Conservation (phyloP, 1,284 basidiomycete genomes). For the Xerocomus subilludens region DNA sequence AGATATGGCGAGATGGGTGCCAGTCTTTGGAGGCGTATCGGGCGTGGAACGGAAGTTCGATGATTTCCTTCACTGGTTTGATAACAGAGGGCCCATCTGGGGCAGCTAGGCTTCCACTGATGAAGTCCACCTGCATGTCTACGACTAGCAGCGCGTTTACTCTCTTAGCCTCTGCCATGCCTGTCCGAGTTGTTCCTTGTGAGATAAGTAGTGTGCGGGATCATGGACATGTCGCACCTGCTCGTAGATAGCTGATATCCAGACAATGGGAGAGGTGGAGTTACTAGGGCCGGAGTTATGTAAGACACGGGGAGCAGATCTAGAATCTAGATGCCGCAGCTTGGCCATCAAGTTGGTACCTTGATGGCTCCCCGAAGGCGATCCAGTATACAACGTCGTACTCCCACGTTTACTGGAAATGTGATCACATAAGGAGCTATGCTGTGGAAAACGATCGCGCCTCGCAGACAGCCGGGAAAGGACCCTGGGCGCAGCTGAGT, state of each 20-base stretch:
- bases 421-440: no score
- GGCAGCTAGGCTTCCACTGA: slow-evolving; percentile 62
- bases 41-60: slow-evolving; percentile 57
- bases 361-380: no score
- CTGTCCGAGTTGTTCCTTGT: slow-evolving; percentile 20
- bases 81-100: slow-evolving; percentile 59
- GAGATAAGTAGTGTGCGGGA: not conserved
- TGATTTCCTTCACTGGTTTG: slow-evolving; percentile 56
- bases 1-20: slow-evolving; percentile 63
- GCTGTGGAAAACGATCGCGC: no score
- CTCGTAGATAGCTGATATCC: not conserved
- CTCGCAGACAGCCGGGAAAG: no score
- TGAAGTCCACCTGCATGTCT: slow-evolving; percentile 51
- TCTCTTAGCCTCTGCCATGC: slow-evolving; percentile 34
- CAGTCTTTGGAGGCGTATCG: slow-evolving; percentile 63
- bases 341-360: no score
- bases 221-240: slow-evolving; percentile 14
- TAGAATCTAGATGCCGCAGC: no score
- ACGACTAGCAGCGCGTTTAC: slow-evolving; percentile 48
- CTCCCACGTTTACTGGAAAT: no score
- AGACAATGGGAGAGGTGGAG: no score
- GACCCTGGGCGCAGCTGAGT: no score
- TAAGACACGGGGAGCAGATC: no score
- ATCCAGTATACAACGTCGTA: no score
- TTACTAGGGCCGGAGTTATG: no score